Percentiles rank a stretch among this genome's conserved stretches.
These are phyloP conservation scores for Castanea crenata DNA, from an alignment of 306 rosid species.

Conservation along the genomic window DNA sequence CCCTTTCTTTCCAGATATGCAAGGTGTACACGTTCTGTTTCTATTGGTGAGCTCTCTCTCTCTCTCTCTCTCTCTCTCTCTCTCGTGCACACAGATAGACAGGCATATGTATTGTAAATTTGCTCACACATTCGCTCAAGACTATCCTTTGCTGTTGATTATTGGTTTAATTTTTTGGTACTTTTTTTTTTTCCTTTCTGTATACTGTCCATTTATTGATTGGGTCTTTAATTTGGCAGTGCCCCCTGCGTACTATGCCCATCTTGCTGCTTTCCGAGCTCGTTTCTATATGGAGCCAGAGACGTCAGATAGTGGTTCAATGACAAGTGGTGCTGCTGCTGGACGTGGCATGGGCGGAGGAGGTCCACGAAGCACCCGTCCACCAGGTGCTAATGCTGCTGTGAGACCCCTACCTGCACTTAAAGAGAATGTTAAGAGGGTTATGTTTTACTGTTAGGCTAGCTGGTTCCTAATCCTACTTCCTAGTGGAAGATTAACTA, in stretches of 20 bases:
- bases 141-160: background rate
- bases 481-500: background rate
- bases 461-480: background rate
- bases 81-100: background rate
- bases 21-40: slow-evolving; percentile 89
- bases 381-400: slow-evolving; percentile 60
- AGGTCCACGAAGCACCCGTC: slow-evolving; percentile 55
- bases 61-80: background rate
- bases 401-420: slow-evolving; percentile 90
- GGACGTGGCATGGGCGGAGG: slow-evolving; percentile 53
- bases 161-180: no score
- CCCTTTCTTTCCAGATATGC: slow-evolving; percentile 63
- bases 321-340: slow-evolving; percentile 67
- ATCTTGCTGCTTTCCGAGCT: slow-evolving; percentile 91
- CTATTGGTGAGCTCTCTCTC: slow-evolving; percentile 62
- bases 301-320: slow-evolving; percentile 82
- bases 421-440: slow-evolving; percentile 84
- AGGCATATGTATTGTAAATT: background rate
- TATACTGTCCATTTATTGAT: background rate
- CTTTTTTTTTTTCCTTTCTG: no score
- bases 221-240: slow-evolving; percentile 41
- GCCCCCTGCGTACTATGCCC: slow-evolving; percentile 97
- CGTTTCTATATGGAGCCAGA: slow-evolving; percentile 96
- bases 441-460: slow-evolving; percentile 82
- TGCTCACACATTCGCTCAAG: background rate